Evolutionary conservation across 345 rosid species (phyloP), one percentile per base, ranked within the genome.

Genomic region (Noccaea caerulescens): DNA sequence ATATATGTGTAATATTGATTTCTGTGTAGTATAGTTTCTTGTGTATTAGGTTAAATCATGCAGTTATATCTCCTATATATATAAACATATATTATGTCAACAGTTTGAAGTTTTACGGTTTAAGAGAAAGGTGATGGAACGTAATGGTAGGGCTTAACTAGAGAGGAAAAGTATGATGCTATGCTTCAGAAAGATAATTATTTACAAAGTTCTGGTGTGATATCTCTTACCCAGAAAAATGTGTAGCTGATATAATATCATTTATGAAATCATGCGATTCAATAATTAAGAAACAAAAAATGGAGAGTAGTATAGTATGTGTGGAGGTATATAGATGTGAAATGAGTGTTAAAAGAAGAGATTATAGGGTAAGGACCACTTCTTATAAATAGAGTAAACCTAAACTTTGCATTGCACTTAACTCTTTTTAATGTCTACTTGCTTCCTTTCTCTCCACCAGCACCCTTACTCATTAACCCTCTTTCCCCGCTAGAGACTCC

Each of bases 341-440:
- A 50, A 57, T n/a, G 77, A 52, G 61, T 66, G 50, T 43, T 68
- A 52, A 68, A 60, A 68, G 64, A 68, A 68, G 47, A 61, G 61
- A 8, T 75, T 75, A 39, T 25, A 75, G 78, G 39, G 50, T 27
- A 68, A 60, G 78, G 78, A 68, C 78, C 78, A 68, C 73, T 53
- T 9, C 23, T 67, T 68, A 61, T 38, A 60, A 42, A 38, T 68
- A 23, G 64, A 75, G 25, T 54, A 53, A 59, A 37, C 69, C 41
- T 71, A 63, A 53, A 47, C 49, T 73, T 73, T 73, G 47, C 23
- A 41, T 51, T 73, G 55, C 59, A 50, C 66, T 58, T 51, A 33
- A 27, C 57, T 59, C 78, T 60, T 43, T 74, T 66, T 34, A 57
- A 73, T 58, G 67, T 52, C 53, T 33, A 66, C 54, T 66, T 73